Conservation (phyloP, 2,329 filamentous ascomycete species). For the Paecilomyces sp. region DNA sequence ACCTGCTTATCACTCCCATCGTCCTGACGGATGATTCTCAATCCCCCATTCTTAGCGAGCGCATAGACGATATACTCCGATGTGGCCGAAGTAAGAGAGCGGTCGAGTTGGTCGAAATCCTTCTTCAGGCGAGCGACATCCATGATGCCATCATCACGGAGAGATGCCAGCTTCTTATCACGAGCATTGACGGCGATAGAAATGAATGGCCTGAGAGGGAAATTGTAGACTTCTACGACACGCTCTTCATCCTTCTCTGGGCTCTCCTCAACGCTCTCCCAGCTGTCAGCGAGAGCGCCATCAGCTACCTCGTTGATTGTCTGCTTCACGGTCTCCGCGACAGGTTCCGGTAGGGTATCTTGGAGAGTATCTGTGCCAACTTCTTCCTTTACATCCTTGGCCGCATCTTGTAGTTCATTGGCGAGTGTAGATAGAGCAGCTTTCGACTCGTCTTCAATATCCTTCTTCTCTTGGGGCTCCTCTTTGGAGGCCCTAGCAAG, state of each 20-base stretch:
- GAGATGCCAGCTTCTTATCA: constrained; percentile 44
- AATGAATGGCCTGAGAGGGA: constrained; percentile 94
- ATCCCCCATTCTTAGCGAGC: constrained; percentile 84
- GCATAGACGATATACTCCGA: constrained; percentile 90
- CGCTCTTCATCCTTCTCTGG: constrained; percentile 60
- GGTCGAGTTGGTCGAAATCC: constrained; percentile 94
- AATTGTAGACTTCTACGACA: constrained; percentile 79
- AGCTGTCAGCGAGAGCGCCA: constrained; percentile 66
- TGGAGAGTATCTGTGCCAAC: constrained; percentile 52
- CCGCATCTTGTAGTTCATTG: constrained; percentile 29
- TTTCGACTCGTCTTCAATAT: constrained; percentile 28
- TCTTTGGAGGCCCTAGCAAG: constrained; percentile 52
- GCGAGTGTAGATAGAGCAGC: constrained; percentile 27
- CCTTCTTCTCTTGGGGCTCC: constrained; percentile 31
- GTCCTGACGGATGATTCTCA: constrained; percentile 89
- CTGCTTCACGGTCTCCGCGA: constrained; percentile 50
- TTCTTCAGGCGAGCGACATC: constrained; percentile 94
- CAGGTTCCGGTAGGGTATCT: constrained; percentile 44
- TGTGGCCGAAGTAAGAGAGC: constrained; percentile 83
- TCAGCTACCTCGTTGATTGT: constrained; percentile 47
- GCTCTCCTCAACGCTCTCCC: constrained; percentile 73
- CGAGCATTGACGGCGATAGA: constrained; percentile 62
- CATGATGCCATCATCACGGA: constrained; percentile 76
- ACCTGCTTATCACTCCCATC: constrained; percentile 87
- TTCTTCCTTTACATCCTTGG: constrained; percentile 37